Conservation (phyloP, 768 basidiomycete genomes). For the Boletus rufocinnamomeus region DNA sequence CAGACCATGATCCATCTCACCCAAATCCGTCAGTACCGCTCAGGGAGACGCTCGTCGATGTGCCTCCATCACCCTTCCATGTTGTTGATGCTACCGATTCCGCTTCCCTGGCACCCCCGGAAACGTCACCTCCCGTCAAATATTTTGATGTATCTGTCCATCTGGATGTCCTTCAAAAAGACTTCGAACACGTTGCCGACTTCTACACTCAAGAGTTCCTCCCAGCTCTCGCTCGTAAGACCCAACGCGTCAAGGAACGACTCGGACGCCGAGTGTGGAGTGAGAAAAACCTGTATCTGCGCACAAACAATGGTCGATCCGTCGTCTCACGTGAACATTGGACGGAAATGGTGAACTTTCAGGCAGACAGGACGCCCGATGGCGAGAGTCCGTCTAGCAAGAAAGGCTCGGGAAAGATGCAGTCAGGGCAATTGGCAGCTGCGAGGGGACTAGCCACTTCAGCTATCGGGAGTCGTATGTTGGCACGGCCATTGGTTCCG, state of each 20-base stretch:
- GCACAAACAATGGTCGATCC: conserved; percentile 31
- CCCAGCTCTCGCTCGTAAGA: conserved; percentile 49
- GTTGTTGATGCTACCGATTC: conserved; percentile 8
- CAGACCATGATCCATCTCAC: conserved; percentile 23
- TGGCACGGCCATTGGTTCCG: conserved; percentile 5
- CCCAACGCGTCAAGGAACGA: conserved; percentile 69
- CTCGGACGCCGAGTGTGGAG: conserved; percentile 79
- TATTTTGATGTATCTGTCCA: conserved; percentile 57
- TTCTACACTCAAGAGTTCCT: conserved; percentile 43
- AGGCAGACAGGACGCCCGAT: conserved; percentile 4
- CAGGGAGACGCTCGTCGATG: neutral
- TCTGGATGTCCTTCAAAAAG: conserved; percentile 54
- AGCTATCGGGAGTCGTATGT: neutral
- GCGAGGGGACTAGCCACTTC: conserved; percentile 12
- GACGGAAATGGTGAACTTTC: conserved; percentile 53
- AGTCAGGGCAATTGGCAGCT: conserved; percentile 1
- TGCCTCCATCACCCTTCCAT: neutral
- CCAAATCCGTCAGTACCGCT: neutral
- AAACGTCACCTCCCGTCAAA: conserved; percentile 25
- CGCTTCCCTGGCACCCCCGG: conserved; percentile 32
- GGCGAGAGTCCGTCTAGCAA: conserved; percentile 1
- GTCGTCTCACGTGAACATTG: conserved; percentile 48
- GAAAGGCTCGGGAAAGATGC: neutral
- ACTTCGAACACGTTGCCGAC: conserved; percentile 49
- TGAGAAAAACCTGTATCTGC: conserved; percentile 56